Conservation (phyloP, 2,329 filamentous ascomycete species). For the Colletotrichum limetticola region DNA sequence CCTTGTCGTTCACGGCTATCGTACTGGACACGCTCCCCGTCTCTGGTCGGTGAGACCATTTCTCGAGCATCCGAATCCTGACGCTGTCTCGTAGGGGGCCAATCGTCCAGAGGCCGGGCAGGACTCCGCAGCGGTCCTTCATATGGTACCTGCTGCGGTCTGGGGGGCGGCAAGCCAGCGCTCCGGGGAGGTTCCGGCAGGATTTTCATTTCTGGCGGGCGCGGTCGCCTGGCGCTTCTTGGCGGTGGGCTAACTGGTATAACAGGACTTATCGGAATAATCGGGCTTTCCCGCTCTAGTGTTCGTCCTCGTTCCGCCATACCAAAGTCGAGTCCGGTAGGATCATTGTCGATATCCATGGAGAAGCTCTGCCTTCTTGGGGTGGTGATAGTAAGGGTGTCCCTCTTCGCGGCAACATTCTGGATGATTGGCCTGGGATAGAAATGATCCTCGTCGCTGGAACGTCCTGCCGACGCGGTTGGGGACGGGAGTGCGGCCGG, state of each 20-base stretch:
- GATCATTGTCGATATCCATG: slow-evolving; percentile 55
- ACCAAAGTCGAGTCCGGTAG: slow-evolving; percentile 15
- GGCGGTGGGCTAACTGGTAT: slow-evolving; percentile 22
- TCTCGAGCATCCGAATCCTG: slow-evolving; percentile 8
- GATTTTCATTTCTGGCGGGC: slow-evolving; percentile 22
- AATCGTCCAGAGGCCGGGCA: slow-evolving; percentile 5
- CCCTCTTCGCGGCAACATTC: slow-evolving; percentile 60
- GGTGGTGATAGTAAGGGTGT: slow-evolving; percentile 59
- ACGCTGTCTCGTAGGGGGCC: slow-evolving; percentile 2
- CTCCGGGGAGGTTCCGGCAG: background rate
- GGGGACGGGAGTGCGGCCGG: slow-evolving; percentile 55
- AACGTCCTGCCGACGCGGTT: slow-evolving; percentile 50
- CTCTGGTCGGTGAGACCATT: background rate
- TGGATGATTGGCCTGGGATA: slow-evolving; percentile 55
- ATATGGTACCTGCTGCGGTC: slow-evolving; percentile 22
- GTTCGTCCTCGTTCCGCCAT: background rate
- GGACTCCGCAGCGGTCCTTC: slow-evolving; percentile 21
- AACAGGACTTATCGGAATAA: background rate
- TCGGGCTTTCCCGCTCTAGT: background rate
- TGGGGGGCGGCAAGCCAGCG: slow-evolving; percentile 5
- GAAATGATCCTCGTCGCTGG: slow-evolving; percentile 50
- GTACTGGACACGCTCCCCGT: background rate
- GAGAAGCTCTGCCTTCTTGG: slow-evolving; percentile 59
- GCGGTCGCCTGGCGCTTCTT: slow-evolving; percentile 32
- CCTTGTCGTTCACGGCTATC: background rate